phyloP scores from a whole-genome alignment of 2,329 filamentous ascomycete genomes.

The Thelonectria rubi region DNA sequence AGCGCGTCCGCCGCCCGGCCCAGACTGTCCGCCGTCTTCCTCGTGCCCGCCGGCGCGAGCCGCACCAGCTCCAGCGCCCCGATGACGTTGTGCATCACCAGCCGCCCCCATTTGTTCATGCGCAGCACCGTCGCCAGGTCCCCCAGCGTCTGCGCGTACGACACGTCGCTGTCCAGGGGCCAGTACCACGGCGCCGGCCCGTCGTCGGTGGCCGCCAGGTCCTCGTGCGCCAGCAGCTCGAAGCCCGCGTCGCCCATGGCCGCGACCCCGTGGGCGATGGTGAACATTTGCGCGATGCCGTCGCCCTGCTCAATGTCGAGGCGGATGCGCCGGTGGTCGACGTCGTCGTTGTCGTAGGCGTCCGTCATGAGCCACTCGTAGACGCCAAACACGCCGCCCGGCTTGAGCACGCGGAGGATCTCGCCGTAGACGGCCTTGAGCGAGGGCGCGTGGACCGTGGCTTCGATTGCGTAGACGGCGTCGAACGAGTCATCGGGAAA shows the following conservation, averaged over 20 bases:
- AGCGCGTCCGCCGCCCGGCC: slow-evolving; percentile 80
- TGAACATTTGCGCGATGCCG: slow-evolving; percentile 95
- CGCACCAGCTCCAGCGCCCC: slow-evolving; percentile 75
- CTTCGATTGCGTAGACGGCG: slow-evolving; percentile 93
- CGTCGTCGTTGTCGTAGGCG: slow-evolving; percentile 86
- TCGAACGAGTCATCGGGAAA: slow-evolving; percentile 91
- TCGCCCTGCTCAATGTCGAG: slow-evolving; percentile 92
- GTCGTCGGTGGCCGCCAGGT: slow-evolving; percentile 64
- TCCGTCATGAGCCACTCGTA: slow-evolving; percentile 99
- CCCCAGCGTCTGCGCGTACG: slow-evolving; percentile 76
- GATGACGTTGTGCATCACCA: slow-evolving; percentile 75
- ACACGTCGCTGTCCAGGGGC: slow-evolving; percentile 78
- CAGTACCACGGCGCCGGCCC: slow-evolving; percentile 85
- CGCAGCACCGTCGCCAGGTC: slow-evolving; percentile 81
- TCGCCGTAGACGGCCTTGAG: slow-evolving; percentile 89
- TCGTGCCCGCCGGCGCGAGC: slow-evolving; percentile 79
- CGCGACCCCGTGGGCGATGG: slow-evolving; percentile 76
- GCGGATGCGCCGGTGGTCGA: slow-evolving; percentile 84
- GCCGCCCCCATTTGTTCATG: slow-evolving; percentile 83
- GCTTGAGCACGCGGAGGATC: slow-evolving; percentile 91
- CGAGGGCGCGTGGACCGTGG: slow-evolving; percentile 88
- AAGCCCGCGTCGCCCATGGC: slow-evolving; percentile 90
- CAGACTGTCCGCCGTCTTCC: slow-evolving; percentile 87
- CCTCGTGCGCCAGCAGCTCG: slow-evolving; percentile 64
- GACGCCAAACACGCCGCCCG: slow-evolving; percentile 91